Evolutionary conservation across 2,329 filamentous ascomycete genomes (phyloP), one percentile per base, ranked within the genome.

Genomic region (Rhynchosporium graminicola): DNA sequence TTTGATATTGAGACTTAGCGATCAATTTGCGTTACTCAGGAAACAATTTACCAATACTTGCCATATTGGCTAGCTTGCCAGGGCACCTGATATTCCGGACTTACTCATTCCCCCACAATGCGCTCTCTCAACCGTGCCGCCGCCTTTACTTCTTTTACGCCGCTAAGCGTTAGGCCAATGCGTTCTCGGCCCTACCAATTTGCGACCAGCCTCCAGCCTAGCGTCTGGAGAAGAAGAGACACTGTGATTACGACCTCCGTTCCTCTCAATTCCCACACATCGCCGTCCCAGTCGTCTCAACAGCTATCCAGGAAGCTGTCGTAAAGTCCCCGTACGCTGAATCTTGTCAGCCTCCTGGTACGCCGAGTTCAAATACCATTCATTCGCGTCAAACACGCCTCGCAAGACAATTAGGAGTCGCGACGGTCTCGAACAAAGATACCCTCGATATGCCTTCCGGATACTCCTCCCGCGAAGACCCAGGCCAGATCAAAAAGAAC

Each of bases 401-500:
- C 54, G 51, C 42, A 31, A 57, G 46, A 45, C 51, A 54, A 61
- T 66, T 60, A 61, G 60, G 66, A 64, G 63, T 60, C 57, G 55
- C 61, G 59, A 65, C 57, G 58, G 52, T 46, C 63, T 48, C 40
- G 57, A 55, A 45, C 52, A 29, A 58, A 45, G 15, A 60, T 55
- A 52, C 28, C 59, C 28, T 63, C 68, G 69, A 63, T 46, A 82
- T 76, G 67, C 87, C 87, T 84, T 83, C 86, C 77, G 81, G 84
- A 69, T 88, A 87, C 78, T 87, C 85, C 63, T 87, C 85, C 55
- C 83, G 86, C 72, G 86, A 88, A 74, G 86, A 88, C 75, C 84
- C 85, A 76, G 84, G 83, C 73, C 85, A 88, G 76, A 85, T 87
- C 72, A 87, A 85, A 84, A 96, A 93, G 82, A 98, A 96, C 82